Conservation (phyloP, 352 stramenopile genomes). For the Globisporangium camurandrum region DNA sequence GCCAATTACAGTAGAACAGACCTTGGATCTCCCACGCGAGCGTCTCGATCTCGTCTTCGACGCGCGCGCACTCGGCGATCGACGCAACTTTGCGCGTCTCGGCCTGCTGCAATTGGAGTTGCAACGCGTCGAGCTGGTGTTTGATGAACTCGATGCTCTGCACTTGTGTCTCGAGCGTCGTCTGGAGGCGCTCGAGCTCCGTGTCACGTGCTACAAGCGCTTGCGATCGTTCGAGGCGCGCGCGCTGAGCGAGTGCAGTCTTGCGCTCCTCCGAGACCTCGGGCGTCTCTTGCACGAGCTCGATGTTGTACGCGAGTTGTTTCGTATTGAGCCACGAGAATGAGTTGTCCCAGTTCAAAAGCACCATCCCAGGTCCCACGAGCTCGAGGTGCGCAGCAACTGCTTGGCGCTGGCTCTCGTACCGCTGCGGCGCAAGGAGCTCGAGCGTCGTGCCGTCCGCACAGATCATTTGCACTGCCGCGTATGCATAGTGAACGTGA, state of each 20-base stretch:
- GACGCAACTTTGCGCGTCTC: slow-evolving; percentile 29
- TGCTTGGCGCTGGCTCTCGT: slow-evolving; percentile 54
- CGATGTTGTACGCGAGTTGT: slow-evolving; percentile 64
- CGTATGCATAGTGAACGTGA: background rate
- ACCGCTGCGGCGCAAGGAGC: slow-evolving; percentile 42
- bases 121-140: slow-evolving; percentile 55
- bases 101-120: slow-evolving; percentile 22
- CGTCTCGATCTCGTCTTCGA: slow-evolving; percentile 45
- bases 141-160: slow-evolving; percentile 39
- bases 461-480: slow-evolving; percentile 50
- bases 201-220: slow-evolving; percentile 26
- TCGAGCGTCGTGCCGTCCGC: slow-evolving; percentile 46
- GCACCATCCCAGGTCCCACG: slow-evolving; percentile 42
- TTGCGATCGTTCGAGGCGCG: slow-evolving; percentile 34
- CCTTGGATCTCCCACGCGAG: slow-evolving; percentile 63
- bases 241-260: slow-evolving; percentile 36
- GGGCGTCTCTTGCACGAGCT: slow-evolving; percentile 51
- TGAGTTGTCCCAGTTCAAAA: slow-evolving; percentile 76
- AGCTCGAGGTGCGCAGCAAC: slow-evolving; percentile 37
- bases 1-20: too few species aligned
- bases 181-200: slow-evolving; percentile 31
- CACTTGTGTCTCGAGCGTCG: slow-evolving; percentile 33
- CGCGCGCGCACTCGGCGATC: slow-evolving; percentile 25
- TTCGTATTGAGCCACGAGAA: slow-evolving; percentile 81
- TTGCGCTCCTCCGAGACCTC: slow-evolving; percentile 30